Conservation (phyloP, 768 basidiomycete genomes). For the Calvatia gigantea region DNA sequence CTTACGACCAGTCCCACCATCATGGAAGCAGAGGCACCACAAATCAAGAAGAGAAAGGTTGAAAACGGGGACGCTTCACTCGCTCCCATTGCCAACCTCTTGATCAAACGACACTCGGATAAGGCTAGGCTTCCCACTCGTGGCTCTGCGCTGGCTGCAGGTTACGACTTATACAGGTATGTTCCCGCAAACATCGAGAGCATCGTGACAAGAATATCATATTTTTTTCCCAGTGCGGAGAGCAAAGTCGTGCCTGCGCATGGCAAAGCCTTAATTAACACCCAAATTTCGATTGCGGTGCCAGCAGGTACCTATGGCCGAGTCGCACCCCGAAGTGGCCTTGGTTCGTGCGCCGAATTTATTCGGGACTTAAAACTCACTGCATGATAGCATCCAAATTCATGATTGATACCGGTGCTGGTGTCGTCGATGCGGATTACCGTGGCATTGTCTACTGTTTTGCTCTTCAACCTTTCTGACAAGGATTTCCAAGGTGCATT, state of each 20-base stretch:
- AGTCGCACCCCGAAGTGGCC: constrained; percentile 91
- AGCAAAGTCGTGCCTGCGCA: constrained; percentile 78
- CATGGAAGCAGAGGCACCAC: constrained; percentile 25
- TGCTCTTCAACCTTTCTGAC: constrained; percentile 91
- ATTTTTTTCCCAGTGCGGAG: constrained; percentile 61
- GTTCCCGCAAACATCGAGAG: too few species aligned
- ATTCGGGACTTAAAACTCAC: neutral
- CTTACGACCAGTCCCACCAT: constrained; percentile 13
- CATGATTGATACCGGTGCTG: constrained; percentile 97
- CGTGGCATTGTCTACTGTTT: constrained; percentile 85
- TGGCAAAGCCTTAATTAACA: constrained; percentile 90
- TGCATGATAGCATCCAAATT: constrained; percentile 78
- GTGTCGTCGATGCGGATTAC: constrained; percentile 97
- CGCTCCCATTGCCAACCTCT: constrained; percentile 48
- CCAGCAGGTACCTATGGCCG: constrained; percentile 94
- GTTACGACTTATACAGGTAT: constrained; percentile 95
- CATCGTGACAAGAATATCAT: constrained; percentile 6
- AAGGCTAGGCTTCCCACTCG: constrained; percentile 84
- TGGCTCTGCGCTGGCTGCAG: constrained; percentile 84
- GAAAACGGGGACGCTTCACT: constrained; percentile 29
- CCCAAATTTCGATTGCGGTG: constrained; percentile 90
- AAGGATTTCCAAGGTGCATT: constrained; percentile 78
- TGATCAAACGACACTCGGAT: constrained; percentile 81
- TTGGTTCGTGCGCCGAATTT: constrained; percentile 55
- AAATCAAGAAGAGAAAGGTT: constrained; percentile 61